These are phyloP conservation scores for Rhodotorula babjevae DNA, from an alignment of 768 basidiomycete genomes.

Conservation along the genomic window DNA sequence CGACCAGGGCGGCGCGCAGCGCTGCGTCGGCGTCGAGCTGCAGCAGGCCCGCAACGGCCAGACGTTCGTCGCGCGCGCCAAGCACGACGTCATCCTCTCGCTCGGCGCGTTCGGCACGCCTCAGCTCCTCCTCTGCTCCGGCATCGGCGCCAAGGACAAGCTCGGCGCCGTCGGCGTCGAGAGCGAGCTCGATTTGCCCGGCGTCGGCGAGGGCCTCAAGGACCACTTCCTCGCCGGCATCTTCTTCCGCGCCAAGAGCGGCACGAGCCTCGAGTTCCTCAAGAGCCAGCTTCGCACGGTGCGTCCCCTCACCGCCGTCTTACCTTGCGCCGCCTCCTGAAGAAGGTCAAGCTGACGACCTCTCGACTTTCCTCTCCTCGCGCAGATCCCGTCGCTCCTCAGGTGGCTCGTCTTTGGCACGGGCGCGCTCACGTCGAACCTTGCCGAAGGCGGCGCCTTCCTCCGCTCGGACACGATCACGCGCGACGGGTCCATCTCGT, in stretches of 20 bases:
- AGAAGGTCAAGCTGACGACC: too few relatives aligned
- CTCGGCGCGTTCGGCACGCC: constrained; percentile 29
- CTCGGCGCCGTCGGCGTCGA: constrained; percentile 18
- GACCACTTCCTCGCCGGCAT: constrained; percentile 18
- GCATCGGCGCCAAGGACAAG: constrained; percentile 20
- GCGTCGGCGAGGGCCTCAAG: constrained; percentile 52
- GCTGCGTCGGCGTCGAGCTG: constrained; percentile 31
- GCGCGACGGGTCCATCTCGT: constrained; percentile 18
- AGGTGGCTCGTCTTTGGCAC: constrained; percentile 28
- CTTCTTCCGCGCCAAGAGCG: constrained; percentile 15
- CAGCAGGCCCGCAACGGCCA: not conserved
- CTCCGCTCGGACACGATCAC: constrained; percentile 28
- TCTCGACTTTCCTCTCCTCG: too few relatives aligned
- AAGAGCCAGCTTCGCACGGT: constrained; percentile 27
- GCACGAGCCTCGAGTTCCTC: constrained; percentile 16
- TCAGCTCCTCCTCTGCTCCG: constrained; percentile 27
- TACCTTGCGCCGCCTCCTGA: too few relatives aligned
- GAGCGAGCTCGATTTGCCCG: constrained; percentile 46
- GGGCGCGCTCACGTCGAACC: constrained; percentile 24
- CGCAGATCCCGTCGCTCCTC: constrained; percentile 19
- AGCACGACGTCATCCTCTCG: constrained; percentile 22
- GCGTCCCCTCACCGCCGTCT: too few relatives aligned
- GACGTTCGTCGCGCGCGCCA: constrained; percentile 16
- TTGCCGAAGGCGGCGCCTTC: constrained; percentile 37
- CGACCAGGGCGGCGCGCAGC: not conserved